Evolutionary conservation across 2,329 filamentous ascomycete genomes (phyloP).

Genomic region (Paraphoma sp.): DNA sequence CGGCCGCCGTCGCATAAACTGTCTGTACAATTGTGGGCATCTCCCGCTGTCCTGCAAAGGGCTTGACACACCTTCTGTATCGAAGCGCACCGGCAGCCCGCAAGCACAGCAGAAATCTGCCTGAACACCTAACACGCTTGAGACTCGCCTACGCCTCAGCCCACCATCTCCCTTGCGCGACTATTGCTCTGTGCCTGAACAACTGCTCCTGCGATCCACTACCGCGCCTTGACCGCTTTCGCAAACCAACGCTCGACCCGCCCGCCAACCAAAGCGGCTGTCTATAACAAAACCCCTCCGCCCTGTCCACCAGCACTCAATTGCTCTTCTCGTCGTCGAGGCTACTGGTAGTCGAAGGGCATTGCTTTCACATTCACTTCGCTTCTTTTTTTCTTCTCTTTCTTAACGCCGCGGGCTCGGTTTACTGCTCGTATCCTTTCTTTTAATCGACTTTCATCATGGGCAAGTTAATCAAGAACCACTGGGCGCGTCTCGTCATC

Average conservation of each 20-base stretch:
- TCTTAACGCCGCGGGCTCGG: conserved; percentile 35
- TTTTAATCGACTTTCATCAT: conserved; percentile 58
- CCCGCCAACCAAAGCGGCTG: conserved; percentile 16
- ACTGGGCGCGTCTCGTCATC: conserved; percentile 95
- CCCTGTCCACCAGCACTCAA: conserved; percentile 25
- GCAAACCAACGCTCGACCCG: conserved; percentile 14
- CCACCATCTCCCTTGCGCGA: conserved; percentile 19
- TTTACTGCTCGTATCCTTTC: conserved; percentile 38
- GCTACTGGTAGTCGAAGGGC: conserved; percentile 48
- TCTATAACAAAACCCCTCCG: conserved; percentile 45
- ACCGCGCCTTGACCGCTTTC: conserved; percentile 22
- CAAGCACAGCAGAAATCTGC: conserved; percentile 27
- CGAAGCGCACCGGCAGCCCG: conserved; percentile 21
- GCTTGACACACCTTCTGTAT: conserved; percentile 46
- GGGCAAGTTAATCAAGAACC: conserved; percentile 99
- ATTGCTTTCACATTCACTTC: conserved; percentile 11
- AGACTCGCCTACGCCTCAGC: conserved; percentile 43
- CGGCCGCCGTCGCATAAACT: conserved; percentile 40
- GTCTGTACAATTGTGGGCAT: conserved; percentile 40
- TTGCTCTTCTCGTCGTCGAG: conserved; percentile 38
- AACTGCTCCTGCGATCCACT: conserved; percentile 4
- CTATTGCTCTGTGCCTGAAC: conserved; percentile 27
- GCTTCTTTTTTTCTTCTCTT: conserved; percentile 15
- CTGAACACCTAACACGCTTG: conserved; percentile 42
- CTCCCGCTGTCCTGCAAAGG: conserved; percentile 30